Evolutionary conservation across 257 asterid species (phyloP), one percentile per base, ranked within the genome.

Genomic region (Rhazya stricta): DNA sequence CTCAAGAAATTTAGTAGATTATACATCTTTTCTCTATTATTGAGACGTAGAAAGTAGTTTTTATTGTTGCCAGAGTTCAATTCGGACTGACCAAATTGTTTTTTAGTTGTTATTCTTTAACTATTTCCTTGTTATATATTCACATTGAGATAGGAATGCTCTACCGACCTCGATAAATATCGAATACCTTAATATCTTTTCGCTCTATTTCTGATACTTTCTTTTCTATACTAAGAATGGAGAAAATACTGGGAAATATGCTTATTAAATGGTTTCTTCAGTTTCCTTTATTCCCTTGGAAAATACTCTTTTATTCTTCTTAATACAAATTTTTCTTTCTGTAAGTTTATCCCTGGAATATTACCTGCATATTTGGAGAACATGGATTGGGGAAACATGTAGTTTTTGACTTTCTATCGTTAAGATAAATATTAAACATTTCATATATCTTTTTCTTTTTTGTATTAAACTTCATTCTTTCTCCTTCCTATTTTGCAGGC

Each of bases 401-500:
- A n/a, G 15, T n/a, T 15, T 27, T 56, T 56, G 29, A 11, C 29
- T n/a, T 56, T 56, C 30, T 58, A 13, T 27, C 11, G 18, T 58
- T 58, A 11, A 58, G 36, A 58, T 36, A 25, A 56, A 27, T 25
- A 2, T 13, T 27, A 36, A 58, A 8, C 65, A 25, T 27, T 9
- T 39, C 43, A 1, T 39, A 39, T 39, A 4, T 39, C 4, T 39
- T 27, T 58, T 58, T 19, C 19, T 58, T 25, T 58, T 58, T 23
- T 25, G 1, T 58, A 3, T 13, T 34, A 60, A 18, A 34, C 45
- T 16, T 63, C 45, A 63, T 63, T 63, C n/a, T 36, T 34, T 34
- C 41, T 61, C 18, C 15, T 63, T 18, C 45, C 43, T 36, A 7
- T 25, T 66, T 37, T 18, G 71, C 90, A 90, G 96, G 81, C 98